These are phyloP conservation scores for Talaromyces sp. DNA, from an alignment of 2,329 filamentous ascomycete species.

Conservation along the genomic window DNA sequence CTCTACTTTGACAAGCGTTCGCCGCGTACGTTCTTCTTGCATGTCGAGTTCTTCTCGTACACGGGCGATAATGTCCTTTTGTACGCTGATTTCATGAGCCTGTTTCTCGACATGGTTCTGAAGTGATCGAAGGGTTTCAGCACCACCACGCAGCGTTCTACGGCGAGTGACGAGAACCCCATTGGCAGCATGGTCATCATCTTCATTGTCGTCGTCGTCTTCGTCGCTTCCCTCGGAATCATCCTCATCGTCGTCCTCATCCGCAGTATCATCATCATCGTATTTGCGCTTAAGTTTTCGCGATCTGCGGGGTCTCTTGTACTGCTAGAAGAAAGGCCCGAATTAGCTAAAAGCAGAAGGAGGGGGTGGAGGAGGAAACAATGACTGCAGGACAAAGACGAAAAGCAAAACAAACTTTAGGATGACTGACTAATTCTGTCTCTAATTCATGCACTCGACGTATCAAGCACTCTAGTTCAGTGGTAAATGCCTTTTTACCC, in stretches of 20 bases:
- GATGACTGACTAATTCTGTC: constrained; percentile 61
- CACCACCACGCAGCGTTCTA: constrained; percentile 65
- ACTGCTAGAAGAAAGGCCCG: constrained; percentile 31
- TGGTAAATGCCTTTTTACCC: constrained; percentile 76
- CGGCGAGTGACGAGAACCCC: constrained; percentile 8
- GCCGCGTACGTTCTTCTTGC: constrained; percentile 80
- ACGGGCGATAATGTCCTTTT: constrained; percentile 78
- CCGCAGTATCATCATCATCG: constrained; percentile 25
- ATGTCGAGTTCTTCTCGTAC: constrained; percentile 82
- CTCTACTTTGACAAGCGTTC: constrained; percentile 77
- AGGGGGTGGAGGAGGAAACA: neutral
- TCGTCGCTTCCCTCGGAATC: constrained; percentile 29
- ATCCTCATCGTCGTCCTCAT: constrained; percentile 28
- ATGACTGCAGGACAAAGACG: neutral
- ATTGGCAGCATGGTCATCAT: constrained; percentile 46
- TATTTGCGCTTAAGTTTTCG: constrained; percentile 31
- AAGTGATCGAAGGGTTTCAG: constrained; percentile 51
- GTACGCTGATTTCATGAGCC: constrained; percentile 83
- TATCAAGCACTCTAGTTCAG: constrained; percentile 75
- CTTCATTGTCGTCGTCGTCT: constrained; percentile 11
- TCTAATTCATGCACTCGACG: constrained; percentile 79
- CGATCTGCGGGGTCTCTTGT: constrained; percentile 37
- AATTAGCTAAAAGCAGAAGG: constrained; percentile 1
- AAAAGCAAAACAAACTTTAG: neutral
- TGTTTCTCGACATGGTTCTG: constrained; percentile 91